Conservation (phyloP, 495 filamentous ascomycete genomes). For the Penicillium canescens region DNA sequence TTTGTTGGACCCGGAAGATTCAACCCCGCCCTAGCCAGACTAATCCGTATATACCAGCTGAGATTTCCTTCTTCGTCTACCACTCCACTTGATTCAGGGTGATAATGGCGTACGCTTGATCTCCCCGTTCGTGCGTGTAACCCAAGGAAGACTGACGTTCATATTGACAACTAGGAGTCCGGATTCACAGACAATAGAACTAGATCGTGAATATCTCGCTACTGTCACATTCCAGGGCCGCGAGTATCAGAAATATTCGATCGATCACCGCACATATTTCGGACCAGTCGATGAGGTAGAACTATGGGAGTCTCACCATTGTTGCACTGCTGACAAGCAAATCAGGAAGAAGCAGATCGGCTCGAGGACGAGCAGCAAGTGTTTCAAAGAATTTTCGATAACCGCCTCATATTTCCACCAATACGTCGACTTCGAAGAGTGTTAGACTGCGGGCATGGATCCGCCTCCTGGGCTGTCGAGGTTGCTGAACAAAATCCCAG, state of each 20-base stretch:
- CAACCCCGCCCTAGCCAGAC: slow-evolving; percentile 19
- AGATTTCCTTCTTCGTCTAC: slow-evolving; percentile 9
- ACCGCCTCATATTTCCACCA: slow-evolving; percentile 77
- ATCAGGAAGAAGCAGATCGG: slow-evolving; percentile 78
- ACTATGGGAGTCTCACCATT: neutral
- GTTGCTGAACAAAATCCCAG: slow-evolving; percentile 66
- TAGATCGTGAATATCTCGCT: slow-evolving; percentile 62
- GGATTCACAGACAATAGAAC: slow-evolving; percentile 49
- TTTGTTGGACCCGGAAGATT: slow-evolving; percentile 15
- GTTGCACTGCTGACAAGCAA: slow-evolving; percentile 14
- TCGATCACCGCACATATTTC: slow-evolving; percentile 73
- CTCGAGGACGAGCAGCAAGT: slow-evolving; percentile 70
- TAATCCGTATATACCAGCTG: slow-evolving; percentile 14
- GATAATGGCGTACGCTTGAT: slow-evolving; percentile 39
- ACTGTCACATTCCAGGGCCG: slow-evolving; percentile 67
- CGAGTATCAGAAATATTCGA: slow-evolving; percentile 70
- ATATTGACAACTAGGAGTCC: slow-evolving; percentile 38
- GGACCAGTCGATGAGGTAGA: slow-evolving; percentile 84
- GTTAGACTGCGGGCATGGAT: slow-evolving; percentile 77
- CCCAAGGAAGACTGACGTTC: slow-evolving; percentile 2
- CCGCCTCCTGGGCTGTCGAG: slow-evolving; percentile 61
- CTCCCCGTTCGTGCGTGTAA: neutral
- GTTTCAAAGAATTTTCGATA: slow-evolving; percentile 72
- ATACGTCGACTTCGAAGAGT: slow-evolving; percentile 62
- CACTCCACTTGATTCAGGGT: slow-evolving; percentile 3